phyloP scores from a whole-genome alignment of 306 rosid species.

The Prunus armeniaca region DNA sequence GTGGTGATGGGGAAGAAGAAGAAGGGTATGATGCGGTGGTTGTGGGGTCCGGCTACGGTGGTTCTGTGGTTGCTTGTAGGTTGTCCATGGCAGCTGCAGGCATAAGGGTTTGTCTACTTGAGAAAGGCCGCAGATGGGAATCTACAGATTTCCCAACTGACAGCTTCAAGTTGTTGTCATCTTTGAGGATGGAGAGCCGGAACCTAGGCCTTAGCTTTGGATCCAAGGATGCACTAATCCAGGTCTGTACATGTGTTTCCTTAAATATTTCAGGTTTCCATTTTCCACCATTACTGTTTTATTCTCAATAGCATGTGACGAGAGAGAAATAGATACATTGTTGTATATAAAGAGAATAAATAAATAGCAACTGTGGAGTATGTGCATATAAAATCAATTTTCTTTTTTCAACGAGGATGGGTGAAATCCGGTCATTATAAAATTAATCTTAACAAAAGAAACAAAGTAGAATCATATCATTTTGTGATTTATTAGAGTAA shows the following conservation, averaged over 20 bases:
- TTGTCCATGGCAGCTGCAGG: constrained; percentile 27
- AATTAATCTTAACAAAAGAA: too few relatives aligned
- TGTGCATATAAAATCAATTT: too few relatives aligned
- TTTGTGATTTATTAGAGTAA: too few relatives aligned
- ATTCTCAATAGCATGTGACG: too few relatives aligned
- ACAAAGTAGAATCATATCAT: too few relatives aligned
- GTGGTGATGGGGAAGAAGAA: constrained; percentile 18
- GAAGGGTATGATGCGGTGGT: constrained; percentile 29
- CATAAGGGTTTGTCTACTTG: constrained; percentile 28
- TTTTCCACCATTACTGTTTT: too few relatives aligned
- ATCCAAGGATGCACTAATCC: constrained; percentile 36
- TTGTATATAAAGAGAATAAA: too few relatives aligned
- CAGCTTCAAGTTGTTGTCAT: constrained; percentile 26
- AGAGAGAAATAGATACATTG: too few relatives aligned
- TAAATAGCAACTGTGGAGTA: too few relatives aligned
- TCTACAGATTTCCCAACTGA: constrained; percentile 33
- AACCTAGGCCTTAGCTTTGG: constrained; percentile 33
- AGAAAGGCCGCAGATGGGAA: constrained; percentile 35
- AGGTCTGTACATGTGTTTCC: constrained; percentile 5
- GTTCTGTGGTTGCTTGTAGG: constrained; percentile 33
- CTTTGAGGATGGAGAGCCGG: constrained; percentile 21
- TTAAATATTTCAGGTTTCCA: too few relatives aligned
- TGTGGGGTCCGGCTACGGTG: constrained; percentile 37
- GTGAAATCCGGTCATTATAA: too few relatives aligned
- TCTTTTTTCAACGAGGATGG: too few relatives aligned